Evolutionary conservation across 2,329 filamentous ascomycete species (phyloP).

Genomic region (Fusarium mexicanum): DNA sequence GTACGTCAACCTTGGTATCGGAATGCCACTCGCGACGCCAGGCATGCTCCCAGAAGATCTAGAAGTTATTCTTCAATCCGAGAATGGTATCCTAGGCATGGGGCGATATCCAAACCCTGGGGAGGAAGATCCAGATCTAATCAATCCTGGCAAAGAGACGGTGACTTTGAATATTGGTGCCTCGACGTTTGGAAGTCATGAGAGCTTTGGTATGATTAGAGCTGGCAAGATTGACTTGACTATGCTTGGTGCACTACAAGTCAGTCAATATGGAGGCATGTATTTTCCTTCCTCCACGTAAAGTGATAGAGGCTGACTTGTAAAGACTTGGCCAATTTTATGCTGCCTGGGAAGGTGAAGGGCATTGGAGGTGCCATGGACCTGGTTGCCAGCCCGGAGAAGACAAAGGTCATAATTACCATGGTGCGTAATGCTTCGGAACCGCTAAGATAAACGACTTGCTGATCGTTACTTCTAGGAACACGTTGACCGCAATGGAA

Average conservation of each 20-base stretch:
- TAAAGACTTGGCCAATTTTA: slow-evolving; percentile 84
- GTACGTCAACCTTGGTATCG: slow-evolving; percentile 91
- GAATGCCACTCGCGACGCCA: slow-evolving; percentile 90
- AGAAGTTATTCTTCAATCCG: slow-evolving; percentile 81
- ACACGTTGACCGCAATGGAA: slow-evolving; percentile 92
- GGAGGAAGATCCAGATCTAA: slow-evolving; percentile 82
- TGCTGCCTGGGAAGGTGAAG: slow-evolving; percentile 91
- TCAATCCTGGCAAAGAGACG: slow-evolving; percentile 92
- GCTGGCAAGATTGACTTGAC: slow-evolving; percentile 83
- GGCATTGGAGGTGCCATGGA: slow-evolving; percentile 95
- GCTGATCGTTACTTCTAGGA: slow-evolving; percentile 54
- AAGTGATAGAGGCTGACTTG: background rate
- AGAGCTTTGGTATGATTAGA: slow-evolving; percentile 87
- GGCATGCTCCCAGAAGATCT: slow-evolving; percentile 79
- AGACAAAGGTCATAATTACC: slow-evolving; percentile 89
- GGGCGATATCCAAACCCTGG: slow-evolving; percentile 77
- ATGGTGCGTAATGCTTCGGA: slow-evolving; percentile 58
- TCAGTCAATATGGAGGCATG: slow-evolving; percentile 66
- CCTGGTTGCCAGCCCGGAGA: slow-evolving; percentile 83
- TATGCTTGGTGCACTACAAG: slow-evolving; percentile 89
- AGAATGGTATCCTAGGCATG: slow-evolving; percentile 79
- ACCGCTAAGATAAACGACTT: accelerated
- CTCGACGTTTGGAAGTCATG: slow-evolving; percentile 79
- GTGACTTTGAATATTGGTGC: slow-evolving; percentile 83
- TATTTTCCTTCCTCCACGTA: accelerated